Evolutionary conservation across 495 filamentous ascomycete genomes (phyloP).

Genomic region (Daldinia vernicosa): DNA sequence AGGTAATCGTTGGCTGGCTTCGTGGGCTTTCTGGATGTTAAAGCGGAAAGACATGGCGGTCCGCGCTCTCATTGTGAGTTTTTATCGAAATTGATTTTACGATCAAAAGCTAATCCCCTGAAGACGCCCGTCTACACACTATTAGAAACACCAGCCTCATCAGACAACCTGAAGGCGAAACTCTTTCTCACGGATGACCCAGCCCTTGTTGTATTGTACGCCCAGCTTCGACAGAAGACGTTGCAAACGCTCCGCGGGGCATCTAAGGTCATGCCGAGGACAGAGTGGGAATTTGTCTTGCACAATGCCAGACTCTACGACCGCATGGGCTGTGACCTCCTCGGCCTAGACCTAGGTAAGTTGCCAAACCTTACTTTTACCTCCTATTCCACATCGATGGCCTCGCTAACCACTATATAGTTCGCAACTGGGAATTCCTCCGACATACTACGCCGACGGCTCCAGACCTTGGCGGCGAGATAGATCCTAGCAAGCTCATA

Average conservation of each 20-base stretch:
- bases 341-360: slow-evolving; percentile 80
- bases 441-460: slow-evolving; percentile 51
- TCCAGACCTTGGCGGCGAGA: slow-evolving; percentile 51
- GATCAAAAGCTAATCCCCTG: slow-evolving; percentile 28
- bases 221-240: slow-evolving; percentile 84
- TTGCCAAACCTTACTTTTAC: neutral
- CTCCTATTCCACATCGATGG: neutral
- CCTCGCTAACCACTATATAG: slow-evolving; percentile 42
- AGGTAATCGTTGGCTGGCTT: slow-evolving; percentile 92
- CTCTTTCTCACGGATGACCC: slow-evolving; percentile 91
- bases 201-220: slow-evolving; percentile 84
- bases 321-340: slow-evolving; percentile 95
- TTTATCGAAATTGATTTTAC: neutral
- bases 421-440: slow-evolving; percentile 89
- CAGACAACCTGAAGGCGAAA: slow-evolving; percentile 70
- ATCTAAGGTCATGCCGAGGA: slow-evolving; percentile 77
- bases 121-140: slow-evolving; percentile 81
- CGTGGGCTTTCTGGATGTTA: slow-evolving; percentile 97
- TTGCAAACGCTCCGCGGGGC: slow-evolving; percentile 86
- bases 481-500: slow-evolving; percentile 73
- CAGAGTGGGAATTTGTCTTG: slow-evolving; percentile 89
- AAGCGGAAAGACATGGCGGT: slow-evolving; percentile 84
- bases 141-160: slow-evolving; percentile 66
- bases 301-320: slow-evolving; percentile 89
- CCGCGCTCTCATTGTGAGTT: slow-evolving; percentile 73